These are phyloP conservation scores for Ogataea kodamae DNA, from an alignment of 805 yeast genomes.

Conservation along the genomic window DNA sequence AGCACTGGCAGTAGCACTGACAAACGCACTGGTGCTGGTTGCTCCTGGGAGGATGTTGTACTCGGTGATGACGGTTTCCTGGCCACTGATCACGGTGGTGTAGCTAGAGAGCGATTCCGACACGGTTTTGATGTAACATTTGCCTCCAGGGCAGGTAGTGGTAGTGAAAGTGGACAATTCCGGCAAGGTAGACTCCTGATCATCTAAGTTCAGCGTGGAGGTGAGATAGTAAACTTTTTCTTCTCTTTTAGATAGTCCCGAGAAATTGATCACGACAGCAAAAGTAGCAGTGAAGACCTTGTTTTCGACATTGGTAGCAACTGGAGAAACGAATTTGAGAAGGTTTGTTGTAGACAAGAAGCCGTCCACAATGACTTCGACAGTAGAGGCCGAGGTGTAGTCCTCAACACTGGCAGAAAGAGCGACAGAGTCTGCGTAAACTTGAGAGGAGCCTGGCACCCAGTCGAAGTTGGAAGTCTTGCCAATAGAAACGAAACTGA, in stretches of 20 bases:
- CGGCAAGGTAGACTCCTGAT: slow-evolving; percentile 5
- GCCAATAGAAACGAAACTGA: slow-evolving; percentile 18
- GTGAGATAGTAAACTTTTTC: slow-evolving; percentile 19
- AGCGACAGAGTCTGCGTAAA: slow-evolving; percentile 9
- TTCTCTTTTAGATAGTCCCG: slow-evolving; percentile 18
- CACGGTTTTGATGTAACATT: slow-evolving; percentile 10
- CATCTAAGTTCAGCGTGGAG: slow-evolving; percentile 14
- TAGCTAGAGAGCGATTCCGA: slow-evolving; percentile 20
- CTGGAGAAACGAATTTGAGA: slow-evolving; percentile 15
- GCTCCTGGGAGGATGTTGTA: slow-evolving; percentile 30
- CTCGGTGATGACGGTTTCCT: slow-evolving; percentile 38
- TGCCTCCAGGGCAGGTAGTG: slow-evolving; percentile 13
- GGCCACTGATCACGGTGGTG: slow-evolving; percentile 35
- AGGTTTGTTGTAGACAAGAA: slow-evolving; percentile 8
- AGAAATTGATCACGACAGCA: slow-evolving; percentile 16
- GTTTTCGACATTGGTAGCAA: slow-evolving; percentile 19
- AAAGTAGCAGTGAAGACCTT: slow-evolving; percentile 22
- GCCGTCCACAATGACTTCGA: slow-evolving; percentile 12
- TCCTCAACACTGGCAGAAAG: slow-evolving; percentile 13
- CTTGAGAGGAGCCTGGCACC: slow-evolving; percentile 16
- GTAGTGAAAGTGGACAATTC: slow-evolving; percentile 9
- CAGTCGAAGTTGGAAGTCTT: slow-evolving; percentile 19
- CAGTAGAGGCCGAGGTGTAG: slow-evolving; percentile 11
- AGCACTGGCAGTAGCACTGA: slow-evolving; percentile 2
- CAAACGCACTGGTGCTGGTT: slow-evolving; percentile 1